Evolutionary conservation across 192 early-diverging fungal species (phyloP), one percentile per base, ranked within the genome.

Genomic region (Coemansia brasiliensis): DNA sequence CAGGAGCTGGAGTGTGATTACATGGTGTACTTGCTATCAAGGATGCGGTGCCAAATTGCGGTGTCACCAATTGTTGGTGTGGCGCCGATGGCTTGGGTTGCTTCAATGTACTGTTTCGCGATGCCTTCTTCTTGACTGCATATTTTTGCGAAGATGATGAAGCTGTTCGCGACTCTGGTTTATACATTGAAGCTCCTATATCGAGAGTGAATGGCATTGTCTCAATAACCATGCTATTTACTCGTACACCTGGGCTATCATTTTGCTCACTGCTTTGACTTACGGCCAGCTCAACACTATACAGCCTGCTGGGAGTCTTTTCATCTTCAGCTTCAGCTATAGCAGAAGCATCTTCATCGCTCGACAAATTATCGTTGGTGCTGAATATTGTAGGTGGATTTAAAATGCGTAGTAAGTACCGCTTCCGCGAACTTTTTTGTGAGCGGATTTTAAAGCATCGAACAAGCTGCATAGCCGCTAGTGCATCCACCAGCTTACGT

Each of bases 401-500:
- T 21, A 79, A n/a, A 17, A 79, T 59, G 44, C 76, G 65, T n/a
- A 79, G 58, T 38, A 79, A 51, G 42, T 69, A 72, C 41, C 69
- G 29, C 1, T 17, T 37, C 2, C 62, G 57, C 22, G 53, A 24
- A 32, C 46, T 50, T 40, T 62, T 63, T 26, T 68, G 59, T 38
- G 65, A 68, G 0, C 61, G 53, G 16, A 79, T 61, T 3, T 49
- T 35, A 24, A 65, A 72, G 43, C 76, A 79, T 17, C 66, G 57
- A 5, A 79, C 69, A 10, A 79, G 63, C 52, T 63, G 57, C 39
- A 24, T 32, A 0, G 62, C 70, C 9, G 57, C 65, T 25, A 25
- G 44, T 15, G 10, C 32, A 9, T 16, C 9, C 41, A 48, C 32
- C 65, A 44, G 24, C 24, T 52, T 49, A 25, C 32, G 16, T 6